These are phyloP conservation scores for Kluyveromyces sp. DNA, from an alignment of 1,139 yeast genomes.

Conservation along the genomic window DNA sequence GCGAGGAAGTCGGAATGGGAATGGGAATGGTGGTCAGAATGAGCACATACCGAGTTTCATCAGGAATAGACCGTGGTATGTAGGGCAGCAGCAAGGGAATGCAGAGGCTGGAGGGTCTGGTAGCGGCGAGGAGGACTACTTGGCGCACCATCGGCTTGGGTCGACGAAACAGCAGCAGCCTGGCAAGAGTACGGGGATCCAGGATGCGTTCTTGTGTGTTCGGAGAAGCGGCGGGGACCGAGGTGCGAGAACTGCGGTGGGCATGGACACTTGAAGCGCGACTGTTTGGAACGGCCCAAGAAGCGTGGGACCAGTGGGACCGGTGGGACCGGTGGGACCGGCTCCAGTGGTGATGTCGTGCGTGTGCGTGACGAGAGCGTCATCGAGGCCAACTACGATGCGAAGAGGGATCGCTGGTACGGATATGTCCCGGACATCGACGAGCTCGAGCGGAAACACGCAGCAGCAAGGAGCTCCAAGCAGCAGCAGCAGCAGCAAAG, in stretches of 20 bases:
- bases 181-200: slow-evolving; percentile 4
- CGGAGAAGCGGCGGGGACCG: neutral
- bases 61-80: slow-evolving; percentile 29
- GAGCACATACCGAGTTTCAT: slow-evolving; percentile 28
- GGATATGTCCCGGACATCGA: slow-evolving; percentile 27
- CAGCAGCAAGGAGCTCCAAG: neutral
- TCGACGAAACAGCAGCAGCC: neutral
- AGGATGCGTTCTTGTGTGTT: slow-evolving; percentile 16
- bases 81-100: slow-evolving; percentile 8
- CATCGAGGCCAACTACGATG: slow-evolving; percentile 22
- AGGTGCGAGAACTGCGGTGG: too few species aligned
- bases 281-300: too few species aligned
- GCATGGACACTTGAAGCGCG: too few species aligned
- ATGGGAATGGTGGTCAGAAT: slow-evolving; percentile 15
- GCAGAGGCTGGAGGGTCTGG: slow-evolving; percentile 6
- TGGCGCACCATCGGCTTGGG: slow-evolving; percentile 23
- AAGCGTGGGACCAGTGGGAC: too few species aligned
- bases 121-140: slow-evolving; percentile 15
- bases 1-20: neutral
- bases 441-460: neutral
- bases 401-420: slow-evolving; percentile 29
- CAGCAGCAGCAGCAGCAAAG: neutral
- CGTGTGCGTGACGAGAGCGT: slow-evolving; percentile 4
- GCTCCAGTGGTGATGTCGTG: slow-evolving; percentile 22
- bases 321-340: too few species aligned